Percentiles rank a stretch among this genome's conserved stretches.
phyloP scores from a whole-genome alignment of 192 early-diverging fungal species.

The Coemansia sp. region DNA sequence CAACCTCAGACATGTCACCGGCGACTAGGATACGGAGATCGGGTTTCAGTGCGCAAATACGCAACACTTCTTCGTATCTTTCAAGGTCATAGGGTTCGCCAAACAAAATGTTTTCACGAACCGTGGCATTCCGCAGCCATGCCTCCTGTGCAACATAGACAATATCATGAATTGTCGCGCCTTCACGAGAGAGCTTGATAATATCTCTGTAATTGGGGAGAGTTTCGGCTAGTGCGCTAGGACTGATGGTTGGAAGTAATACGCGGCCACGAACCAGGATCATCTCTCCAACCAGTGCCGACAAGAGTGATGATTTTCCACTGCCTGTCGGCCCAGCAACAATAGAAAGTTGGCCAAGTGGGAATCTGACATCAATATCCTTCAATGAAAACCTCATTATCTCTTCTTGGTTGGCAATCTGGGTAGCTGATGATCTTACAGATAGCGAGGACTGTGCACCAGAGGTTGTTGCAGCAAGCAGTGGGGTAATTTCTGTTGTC shows the following conservation, averaged over 20 bases:
- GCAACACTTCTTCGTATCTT: slow-evolving; percentile 74
- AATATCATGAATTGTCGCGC: slow-evolving; percentile 56
- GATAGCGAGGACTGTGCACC: not conserved
- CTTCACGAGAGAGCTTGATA: slow-evolving; percentile 47
- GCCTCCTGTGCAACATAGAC: slow-evolving; percentile 30
- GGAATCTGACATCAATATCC: slow-evolving; percentile 67
- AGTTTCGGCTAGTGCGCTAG: not conserved
- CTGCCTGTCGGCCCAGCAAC: slow-evolving; percentile 85
- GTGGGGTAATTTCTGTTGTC: not conserved
- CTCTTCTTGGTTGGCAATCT: not conserved
- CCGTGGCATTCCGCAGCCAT: too few relatives aligned
- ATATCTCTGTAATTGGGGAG: slow-evolving; percentile 3
- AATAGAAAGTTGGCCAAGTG: slow-evolving; percentile 66
- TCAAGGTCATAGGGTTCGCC: slow-evolving; percentile 67
- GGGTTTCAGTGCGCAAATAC: slow-evolving; percentile 75
- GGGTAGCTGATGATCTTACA: not conserved
- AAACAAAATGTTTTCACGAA: slow-evolving; percentile 64
- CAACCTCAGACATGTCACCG: slow-evolving; percentile 58
- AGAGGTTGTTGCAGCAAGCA: not conserved
- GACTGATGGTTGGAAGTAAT: slow-evolving; percentile 16
- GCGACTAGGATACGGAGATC: slow-evolving; percentile 83
- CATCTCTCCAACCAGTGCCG: slow-evolving; percentile 82
- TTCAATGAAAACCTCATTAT: slow-evolving; percentile 56
- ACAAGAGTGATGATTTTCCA: slow-evolving; percentile 80
- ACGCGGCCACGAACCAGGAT: slow-evolving; percentile 29